Conservation (phyloP, 1,284 basidiomycete species). For the Trichosporon faecale region DNA sequence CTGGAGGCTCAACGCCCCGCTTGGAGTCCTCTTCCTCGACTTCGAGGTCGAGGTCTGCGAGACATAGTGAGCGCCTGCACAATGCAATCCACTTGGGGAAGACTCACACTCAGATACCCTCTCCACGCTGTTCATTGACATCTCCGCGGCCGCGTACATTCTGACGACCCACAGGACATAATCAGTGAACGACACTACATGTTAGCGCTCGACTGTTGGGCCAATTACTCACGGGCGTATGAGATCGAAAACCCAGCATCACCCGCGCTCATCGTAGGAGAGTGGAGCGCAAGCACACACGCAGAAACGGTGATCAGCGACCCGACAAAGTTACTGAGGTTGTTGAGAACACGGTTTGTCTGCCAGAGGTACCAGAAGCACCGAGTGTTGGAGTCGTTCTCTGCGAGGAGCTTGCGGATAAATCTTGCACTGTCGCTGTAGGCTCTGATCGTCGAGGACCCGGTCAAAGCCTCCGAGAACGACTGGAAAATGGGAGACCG, state of each 20-base stretch:
- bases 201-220: neutral
- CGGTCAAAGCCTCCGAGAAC: constrained; percentile 54
- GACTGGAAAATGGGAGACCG: constrained; percentile 59
- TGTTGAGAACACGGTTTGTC: constrained; percentile 53
- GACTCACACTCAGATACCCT: constrained; percentile 55
- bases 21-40: constrained; percentile 53
- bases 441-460: constrained; percentile 56
- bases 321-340: constrained; percentile 54
- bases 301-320: constrained; percentile 54
- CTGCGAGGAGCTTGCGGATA: constrained; percentile 51
- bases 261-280: constrained; percentile 49
- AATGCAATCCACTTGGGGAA: too few relatives aligned
- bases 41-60: constrained; percentile 51
- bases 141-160: constrained; percentile 54
- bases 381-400: constrained; percentile 54
- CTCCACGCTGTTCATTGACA: constrained; percentile 54
- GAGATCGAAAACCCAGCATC: constrained; percentile 45
- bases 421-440: constrained; percentile 56
- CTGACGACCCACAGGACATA: constrained; percentile 55
- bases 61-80: constrained; percentile 12
- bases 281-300: constrained; percentile 51
- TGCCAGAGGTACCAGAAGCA: constrained; percentile 53
- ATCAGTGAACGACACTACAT: constrained; percentile 52
- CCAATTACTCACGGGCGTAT: constrained; percentile 39
- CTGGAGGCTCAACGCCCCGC: constrained; percentile 54